phyloP scores from a whole-genome alignment of 2,329 filamentous ascomycete genomes.

The Scorias spongiosa region DNA sequence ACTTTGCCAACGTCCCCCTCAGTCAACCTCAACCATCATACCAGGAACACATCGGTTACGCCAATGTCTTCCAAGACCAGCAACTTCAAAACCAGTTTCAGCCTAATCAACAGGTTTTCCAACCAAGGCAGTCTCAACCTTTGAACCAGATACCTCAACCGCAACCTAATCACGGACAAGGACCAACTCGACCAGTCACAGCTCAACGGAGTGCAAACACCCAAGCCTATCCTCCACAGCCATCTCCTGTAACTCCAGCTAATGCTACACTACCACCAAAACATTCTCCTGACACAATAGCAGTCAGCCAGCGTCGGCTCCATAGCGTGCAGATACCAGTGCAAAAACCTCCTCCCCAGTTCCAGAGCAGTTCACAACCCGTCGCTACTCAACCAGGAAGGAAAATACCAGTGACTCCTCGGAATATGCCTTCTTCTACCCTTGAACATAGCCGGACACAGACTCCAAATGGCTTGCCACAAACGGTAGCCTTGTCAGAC shows the following conservation, averaged over 20 bases:
- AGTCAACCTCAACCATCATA: neutral
- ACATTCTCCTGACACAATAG: neutral
- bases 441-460: too few species aligned
- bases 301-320: neutral
- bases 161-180: neutral
- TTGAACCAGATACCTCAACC: constrained; percentile 4
- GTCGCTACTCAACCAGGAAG: too few species aligned
- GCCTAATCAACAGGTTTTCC: neutral
- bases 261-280: neutral
- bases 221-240: too few species aligned
- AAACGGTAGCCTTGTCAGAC: too few species aligned
- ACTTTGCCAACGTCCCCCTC: neutral
- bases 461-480: too few species aligned
- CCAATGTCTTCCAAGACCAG: neutral
- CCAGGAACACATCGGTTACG: neutral
- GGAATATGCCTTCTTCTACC: too few species aligned
- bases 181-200: too few species aligned
- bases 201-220: too few species aligned
- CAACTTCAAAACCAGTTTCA: constrained; percentile 1
- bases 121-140: constrained; percentile 1
- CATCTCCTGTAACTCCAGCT: too few species aligned
- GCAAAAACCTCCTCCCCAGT: neutral
- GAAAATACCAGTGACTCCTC: too few species aligned
- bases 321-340: constrained; percentile 4
- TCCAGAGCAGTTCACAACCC: too few species aligned